A percentile compares a stretch with the other conserved stretches of the same genome.
Evolutionary conservation across 805 yeast species (phyloP).

Genomic region (Tetrapisispora pingtungensis): DNA sequence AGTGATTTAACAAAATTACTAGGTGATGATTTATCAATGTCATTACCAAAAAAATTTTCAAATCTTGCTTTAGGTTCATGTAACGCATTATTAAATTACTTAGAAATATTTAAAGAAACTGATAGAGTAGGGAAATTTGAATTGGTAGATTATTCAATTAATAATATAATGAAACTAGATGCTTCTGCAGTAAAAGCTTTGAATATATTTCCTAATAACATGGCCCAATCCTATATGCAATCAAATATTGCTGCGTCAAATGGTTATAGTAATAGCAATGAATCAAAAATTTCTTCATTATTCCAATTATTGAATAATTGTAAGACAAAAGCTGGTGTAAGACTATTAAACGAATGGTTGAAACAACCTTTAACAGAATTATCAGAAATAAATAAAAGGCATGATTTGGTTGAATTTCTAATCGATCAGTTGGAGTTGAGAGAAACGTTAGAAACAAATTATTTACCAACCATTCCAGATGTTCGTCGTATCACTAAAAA

Average conservation of each 20-base stretch:
- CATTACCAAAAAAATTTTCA: constrained; percentile 24
- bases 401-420: constrained; percentile 60
- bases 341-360: constrained; percentile 86
- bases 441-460: constrained; percentile 53
- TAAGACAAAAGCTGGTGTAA: constrained; percentile 79
- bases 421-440: constrained; percentile 62
- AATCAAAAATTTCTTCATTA: constrained; percentile 45
- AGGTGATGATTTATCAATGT: constrained; percentile 35
- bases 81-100: constrained; percentile 54
- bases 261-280: constrained; percentile 8
- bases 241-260: constrained; percentile 3
- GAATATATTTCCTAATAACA: constrained; percentile 62
- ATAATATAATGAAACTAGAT: constrained; percentile 83
- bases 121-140: constrained; percentile 44
- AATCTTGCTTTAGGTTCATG: constrained; percentile 23
- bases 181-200: constrained; percentile 82
- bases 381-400: constrained; percentile 54
- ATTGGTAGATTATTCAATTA: constrained; percentile 57
- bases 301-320: constrained; percentile 83
- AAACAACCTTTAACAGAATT: constrained; percentile 82
- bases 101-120: constrained; percentile 52
- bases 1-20: constrained; percentile 69
- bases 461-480: constrained; percentile 72
- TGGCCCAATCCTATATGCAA: constrained; percentile 14
- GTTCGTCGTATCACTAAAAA: constrained; percentile 65